phyloP scores from a whole-genome alignment of 2,329 filamentous ascomycete genomes.

The Cytospora piceicola region DNA sequence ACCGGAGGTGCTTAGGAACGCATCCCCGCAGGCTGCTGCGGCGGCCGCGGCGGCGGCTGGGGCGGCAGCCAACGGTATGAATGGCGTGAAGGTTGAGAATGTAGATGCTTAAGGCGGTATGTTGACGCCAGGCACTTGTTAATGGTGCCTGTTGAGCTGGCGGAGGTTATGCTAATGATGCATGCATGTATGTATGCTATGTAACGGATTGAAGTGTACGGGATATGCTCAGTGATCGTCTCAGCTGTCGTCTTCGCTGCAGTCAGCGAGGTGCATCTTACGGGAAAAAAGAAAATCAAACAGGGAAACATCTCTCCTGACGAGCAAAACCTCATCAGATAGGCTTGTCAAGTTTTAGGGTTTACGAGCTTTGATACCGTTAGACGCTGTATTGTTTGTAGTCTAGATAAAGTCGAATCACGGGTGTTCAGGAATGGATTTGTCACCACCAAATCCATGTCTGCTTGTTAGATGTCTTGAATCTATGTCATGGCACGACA shows the following conservation, averaged over 20 bases:
- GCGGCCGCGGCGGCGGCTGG: conserved; percentile 4
- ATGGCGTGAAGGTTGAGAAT: conserved; percentile 19
- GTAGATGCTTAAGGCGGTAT: neutral
- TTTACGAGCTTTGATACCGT: neutral
- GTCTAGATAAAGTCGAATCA: neutral
- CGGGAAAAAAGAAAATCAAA: conserved; percentile 6
- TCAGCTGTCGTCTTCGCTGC: neutral
- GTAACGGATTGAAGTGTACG: neutral
- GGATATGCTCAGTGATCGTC: neutral
- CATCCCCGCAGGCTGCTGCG: conserved; percentile 26
- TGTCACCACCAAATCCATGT: neutral
- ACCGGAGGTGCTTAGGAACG: conserved; percentile 37
- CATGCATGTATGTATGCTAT: conserved; percentile 1
- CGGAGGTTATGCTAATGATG: neutral
- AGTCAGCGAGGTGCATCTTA: neutral
- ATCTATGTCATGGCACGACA: neutral
- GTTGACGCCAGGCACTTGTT: neutral
- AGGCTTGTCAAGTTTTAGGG: neutral
- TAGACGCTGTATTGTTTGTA: neutral
- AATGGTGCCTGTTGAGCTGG: neutral
- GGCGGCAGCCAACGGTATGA: conserved; percentile 7
- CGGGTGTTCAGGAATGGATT: neutral
- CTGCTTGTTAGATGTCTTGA: neutral
- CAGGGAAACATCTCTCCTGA: neutral
- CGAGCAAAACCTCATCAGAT: neutral